phyloP scores from a whole-genome alignment of 805 yeast genomes.

The Candida sanyiensis region DNA sequence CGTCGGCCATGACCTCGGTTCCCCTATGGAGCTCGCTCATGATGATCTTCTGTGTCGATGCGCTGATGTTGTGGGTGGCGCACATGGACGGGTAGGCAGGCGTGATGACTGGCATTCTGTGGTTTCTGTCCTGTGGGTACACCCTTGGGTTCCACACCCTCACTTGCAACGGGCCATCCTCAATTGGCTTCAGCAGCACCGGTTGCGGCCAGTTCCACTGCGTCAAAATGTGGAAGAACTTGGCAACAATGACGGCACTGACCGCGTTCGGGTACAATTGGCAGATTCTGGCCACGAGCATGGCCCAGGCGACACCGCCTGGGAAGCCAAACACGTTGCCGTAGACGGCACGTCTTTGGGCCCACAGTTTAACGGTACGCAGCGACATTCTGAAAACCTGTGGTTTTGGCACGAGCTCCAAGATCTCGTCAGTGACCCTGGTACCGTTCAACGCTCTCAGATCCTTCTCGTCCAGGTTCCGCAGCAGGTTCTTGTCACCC shows the following conservation, averaged over 20 bases:
- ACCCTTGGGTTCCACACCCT: constrained; percentile 95
- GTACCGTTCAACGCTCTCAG: constrained; percentile 91
- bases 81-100: constrained; percentile 99
- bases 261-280: constrained; percentile 96
- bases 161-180: constrained; percentile 95
- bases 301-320: constrained; percentile 99
- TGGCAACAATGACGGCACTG: constrained; percentile 82
- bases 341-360: constrained; percentile 88
- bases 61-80: constrained; percentile 93
- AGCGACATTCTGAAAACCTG: constrained; percentile 89
- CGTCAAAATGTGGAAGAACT: constrained; percentile 78
- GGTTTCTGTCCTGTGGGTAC: constrained; percentile 84
- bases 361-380: constrained; percentile 94
- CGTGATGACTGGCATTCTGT: constrained; percentile 95
- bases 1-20: constrained; percentile 59
- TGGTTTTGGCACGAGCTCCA: constrained; percentile 85
- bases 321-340: constrained; percentile 96
- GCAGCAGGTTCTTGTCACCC: constrained; percentile 76
- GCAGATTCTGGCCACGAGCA: constrained; percentile 96
- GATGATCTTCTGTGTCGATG: constrained; percentile 80
- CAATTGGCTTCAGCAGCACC: constrained; percentile 84
- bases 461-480: constrained; percentile 88
- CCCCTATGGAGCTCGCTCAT: constrained; percentile 78
- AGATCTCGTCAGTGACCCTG: constrained; percentile 91
- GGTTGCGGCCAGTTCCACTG: constrained; percentile 99